Percentiles rank a stretch among this genome's conserved stretches.
Conservation (phyloP, 2,329 filamentous ascomycete species). For the Epicoccum nigrum region DNA sequence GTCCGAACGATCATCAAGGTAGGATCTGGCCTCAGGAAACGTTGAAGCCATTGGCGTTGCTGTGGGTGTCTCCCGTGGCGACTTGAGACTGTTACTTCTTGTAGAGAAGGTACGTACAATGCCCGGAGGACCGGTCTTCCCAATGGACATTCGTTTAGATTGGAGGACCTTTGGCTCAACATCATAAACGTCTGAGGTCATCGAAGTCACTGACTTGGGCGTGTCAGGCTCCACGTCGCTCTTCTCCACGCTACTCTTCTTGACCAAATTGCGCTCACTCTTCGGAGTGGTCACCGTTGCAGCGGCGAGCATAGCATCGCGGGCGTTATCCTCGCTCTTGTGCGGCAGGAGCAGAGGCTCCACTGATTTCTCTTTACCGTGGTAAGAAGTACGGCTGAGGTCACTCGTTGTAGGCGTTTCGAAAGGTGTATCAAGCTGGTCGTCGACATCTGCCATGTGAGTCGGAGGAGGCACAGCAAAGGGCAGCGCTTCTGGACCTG, state of each 20-base stretch:
- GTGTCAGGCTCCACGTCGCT: slow-evolving; percentile 26
- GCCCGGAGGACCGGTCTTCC: slow-evolving; percentile 39
- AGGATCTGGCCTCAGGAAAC: slow-evolving; percentile 32
- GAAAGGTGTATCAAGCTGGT: slow-evolving; percentile 25
- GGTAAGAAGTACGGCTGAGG: slow-evolving; percentile 30
- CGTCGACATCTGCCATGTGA: slow-evolving; percentile 1
- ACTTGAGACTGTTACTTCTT: slow-evolving; percentile 36
- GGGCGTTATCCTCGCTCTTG: slow-evolving; percentile 19
- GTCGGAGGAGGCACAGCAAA: slow-evolving; percentile 25
- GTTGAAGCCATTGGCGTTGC: slow-evolving; percentile 21
- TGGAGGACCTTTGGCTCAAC: slow-evolving; percentile 39
- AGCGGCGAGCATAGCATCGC: slow-evolving; percentile 43
- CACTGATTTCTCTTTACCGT: slow-evolving; percentile 22
- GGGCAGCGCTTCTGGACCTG: slow-evolving; percentile 26
- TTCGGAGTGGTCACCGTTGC: slow-evolving; percentile 32
- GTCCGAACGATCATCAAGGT: slow-evolving; percentile 39
- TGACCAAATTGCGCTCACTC: slow-evolving; percentile 16
- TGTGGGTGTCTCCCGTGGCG: slow-evolving; percentile 27
- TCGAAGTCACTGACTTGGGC: slow-evolving; percentile 5
- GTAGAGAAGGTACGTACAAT: slow-evolving; percentile 45
- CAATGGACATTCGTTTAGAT: slow-evolving; percentile 46
- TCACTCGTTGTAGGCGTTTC: slow-evolving; percentile 33
- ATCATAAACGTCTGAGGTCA: slow-evolving; percentile 29
- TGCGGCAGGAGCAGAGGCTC: slow-evolving; percentile 6
- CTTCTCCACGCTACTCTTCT: slow-evolving; percentile 19